These are phyloP conservation scores for Penicillium sclerotigenum DNA, from an alignment of 2,329 filamentous ascomycete genomes.

Conservation along the genomic window DNA sequence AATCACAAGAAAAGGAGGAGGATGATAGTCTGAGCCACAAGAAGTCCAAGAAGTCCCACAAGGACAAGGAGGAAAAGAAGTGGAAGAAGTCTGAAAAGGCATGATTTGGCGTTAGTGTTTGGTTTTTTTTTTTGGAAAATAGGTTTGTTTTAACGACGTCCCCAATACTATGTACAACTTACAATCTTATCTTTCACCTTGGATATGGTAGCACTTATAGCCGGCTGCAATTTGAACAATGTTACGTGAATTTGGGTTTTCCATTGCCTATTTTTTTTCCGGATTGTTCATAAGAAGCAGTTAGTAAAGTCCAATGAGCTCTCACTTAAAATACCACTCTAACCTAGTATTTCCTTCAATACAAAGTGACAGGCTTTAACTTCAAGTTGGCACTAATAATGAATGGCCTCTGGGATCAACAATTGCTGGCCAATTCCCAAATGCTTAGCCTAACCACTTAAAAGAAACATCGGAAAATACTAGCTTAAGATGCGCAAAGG, in stretches of 20 bases:
- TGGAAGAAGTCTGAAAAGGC: conserved; percentile 40
- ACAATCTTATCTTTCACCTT: neutral
- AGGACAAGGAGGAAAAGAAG: conserved; percentile 42
- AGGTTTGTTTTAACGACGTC: conserved; percentile 21
- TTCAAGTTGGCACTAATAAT: neutral
- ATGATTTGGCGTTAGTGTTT: conserved; percentile 22
- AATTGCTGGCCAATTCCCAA: neutral
- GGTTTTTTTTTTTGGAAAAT: conserved; percentile 17
- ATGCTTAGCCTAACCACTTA: neutral
- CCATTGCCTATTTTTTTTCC: neutral
- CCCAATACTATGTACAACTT: conserved; percentile 20
- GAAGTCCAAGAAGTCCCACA: conserved; percentile 35
- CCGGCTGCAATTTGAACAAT: neutral
- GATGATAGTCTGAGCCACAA: conserved; percentile 20
- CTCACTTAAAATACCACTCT: neutral
- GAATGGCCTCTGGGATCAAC: neutral
- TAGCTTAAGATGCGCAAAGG: neutral
- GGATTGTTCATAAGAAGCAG: neutral
- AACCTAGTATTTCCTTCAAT: too few species aligned
- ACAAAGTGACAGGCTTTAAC: neutral
- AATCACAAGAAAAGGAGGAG: conserved; percentile 22
- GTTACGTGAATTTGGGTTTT: neutral
- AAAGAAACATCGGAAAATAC: neutral
- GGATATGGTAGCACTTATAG: neutral
- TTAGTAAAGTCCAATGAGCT: neutral